Evolutionary conservation across 2,329 filamentous ascomycete species (phyloP), one percentile per base, ranked within the genome.

Genomic region (Colletotrichum coccodes): DNA sequence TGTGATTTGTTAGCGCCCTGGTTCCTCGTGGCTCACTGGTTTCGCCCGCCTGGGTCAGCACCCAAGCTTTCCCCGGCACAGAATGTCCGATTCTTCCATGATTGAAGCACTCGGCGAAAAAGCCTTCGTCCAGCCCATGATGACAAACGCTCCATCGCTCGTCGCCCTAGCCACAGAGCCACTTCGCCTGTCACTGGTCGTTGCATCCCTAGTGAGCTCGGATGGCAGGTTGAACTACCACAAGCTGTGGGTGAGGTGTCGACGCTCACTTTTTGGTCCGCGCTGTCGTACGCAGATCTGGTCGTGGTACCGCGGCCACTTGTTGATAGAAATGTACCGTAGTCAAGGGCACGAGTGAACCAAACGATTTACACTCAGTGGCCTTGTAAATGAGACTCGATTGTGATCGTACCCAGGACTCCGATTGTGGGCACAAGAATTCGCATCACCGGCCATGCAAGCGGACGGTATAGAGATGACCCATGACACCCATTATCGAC

Each of bases 171-270:
- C 42, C 42, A 57, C 50, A 40, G 36, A 56, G 36, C 36, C 50
- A 40, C 12, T 16, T 7, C 40, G 44, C n/a, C 16, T 42, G 34
- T 30, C 21, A 56, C 32, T 56, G 32, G 63, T 23, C 52, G 63
- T 50, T 34, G 42, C 60, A 38, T 68, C 64, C 47, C 36, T 58
- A 58, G 23, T 68, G 46, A 64, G 64, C 58, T 68, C 64, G 34
- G 60, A 68, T 64, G 64, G 28, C 64, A 68, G 64, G 46, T 23
- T 18, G 12, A 42, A 18, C 16, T 32, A 36, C 18, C 32, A 46
- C 30, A 21, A 34, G 18, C 34, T 18, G 28, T 14, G 30, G 28
- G 18, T 14, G 8, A 28, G 8, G 5, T 52, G 18, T 38, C 52
- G 30, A 60, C 38, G 7, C 42, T 28, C 42, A 59, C 12, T 12